Conservation (phyloP, 257 asterid genomes). For the Solanum peruvianum region DNA sequence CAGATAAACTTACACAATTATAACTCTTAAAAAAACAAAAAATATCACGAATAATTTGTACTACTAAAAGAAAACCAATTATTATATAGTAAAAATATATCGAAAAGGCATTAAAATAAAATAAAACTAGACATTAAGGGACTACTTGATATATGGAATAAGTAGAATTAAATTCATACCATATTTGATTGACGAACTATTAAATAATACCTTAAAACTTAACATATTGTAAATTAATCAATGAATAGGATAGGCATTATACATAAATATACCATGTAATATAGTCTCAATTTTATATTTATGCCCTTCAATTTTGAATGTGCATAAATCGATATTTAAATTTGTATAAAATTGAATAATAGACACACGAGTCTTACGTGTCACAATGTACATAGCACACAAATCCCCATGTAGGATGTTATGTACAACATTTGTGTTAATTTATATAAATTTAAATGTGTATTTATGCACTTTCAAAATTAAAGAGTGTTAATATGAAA, state of each 20-base stretch:
- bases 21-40: fast-evolving
- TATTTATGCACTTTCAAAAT: fast-evolving
- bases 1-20: no score
- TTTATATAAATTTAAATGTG: no score
- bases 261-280: no score
- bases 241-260: not conserved
- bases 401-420: no score
- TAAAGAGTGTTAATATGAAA: no score
- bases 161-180: not conserved
- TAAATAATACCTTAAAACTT: not conserved
- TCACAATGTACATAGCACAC: no score
- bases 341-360: no score
- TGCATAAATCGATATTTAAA: no score
- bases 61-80: not conserved
- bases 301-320: fast-evolving
- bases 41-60: no score
- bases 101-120: not conserved
- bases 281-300: no score
- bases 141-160: not conserved
- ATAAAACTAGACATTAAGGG: not conserved
- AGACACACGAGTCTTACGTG: no score
- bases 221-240: not conserved
- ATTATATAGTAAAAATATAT: no score
- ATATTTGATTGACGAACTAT: not conserved
- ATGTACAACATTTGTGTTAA: fast-evolving